A percentile compares a stretch with the other conserved stretches of the same genome.
These are phyloP conservation scores for Gossypium gossypioides DNA, from an alignment of 441 rosid genomes.

Conservation along the genomic window DNA sequence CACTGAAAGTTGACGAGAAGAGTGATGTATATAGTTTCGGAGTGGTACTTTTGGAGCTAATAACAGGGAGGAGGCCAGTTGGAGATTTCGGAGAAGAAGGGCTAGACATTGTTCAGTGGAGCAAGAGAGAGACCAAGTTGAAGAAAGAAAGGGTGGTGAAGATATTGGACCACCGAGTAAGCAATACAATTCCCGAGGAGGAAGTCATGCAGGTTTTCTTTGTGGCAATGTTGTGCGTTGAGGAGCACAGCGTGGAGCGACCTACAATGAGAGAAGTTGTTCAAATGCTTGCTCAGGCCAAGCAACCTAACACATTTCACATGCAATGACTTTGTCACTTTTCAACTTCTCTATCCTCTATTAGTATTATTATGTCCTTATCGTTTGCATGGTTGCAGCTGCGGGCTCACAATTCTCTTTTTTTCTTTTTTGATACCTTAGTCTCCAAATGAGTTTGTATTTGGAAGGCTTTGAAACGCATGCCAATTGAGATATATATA, in stretches of 20 bases:
- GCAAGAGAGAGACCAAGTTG: conserved; percentile 42
- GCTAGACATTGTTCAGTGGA: conserved; percentile 84
- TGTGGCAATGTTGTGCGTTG: conserved; percentile 74
- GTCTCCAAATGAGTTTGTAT: too few species aligned
- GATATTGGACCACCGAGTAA: conserved; percentile 49
- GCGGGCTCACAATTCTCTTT: too few species aligned
- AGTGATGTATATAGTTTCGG: conserved; percentile 90
- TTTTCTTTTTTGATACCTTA: too few species aligned
- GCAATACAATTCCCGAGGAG: conserved; percentile 28
- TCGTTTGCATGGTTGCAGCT: not conserved
- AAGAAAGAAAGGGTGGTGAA: conserved; percentile 51
- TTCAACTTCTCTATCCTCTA: not conserved
- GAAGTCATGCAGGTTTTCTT: conserved; percentile 74
- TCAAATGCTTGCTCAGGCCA: conserved; percentile 63
- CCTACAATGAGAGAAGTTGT: conserved; percentile 89
- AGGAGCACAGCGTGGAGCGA: conserved; percentile 77
- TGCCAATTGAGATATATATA: not conserved
- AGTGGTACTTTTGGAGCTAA: conserved; percentile 62
- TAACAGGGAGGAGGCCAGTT: conserved; percentile 68
- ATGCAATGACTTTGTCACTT: conserved; percentile 18
- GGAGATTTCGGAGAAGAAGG: conserved; percentile 81
- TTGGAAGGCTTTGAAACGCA: too few species aligned
- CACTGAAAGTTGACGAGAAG: conserved; percentile 72
- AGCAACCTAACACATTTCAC: conserved; percentile 27
- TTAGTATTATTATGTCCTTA: not conserved